Evolutionary conservation across 495 filamentous ascomycete species (phyloP).

Genomic region (Penicillium ucsense): DNA sequence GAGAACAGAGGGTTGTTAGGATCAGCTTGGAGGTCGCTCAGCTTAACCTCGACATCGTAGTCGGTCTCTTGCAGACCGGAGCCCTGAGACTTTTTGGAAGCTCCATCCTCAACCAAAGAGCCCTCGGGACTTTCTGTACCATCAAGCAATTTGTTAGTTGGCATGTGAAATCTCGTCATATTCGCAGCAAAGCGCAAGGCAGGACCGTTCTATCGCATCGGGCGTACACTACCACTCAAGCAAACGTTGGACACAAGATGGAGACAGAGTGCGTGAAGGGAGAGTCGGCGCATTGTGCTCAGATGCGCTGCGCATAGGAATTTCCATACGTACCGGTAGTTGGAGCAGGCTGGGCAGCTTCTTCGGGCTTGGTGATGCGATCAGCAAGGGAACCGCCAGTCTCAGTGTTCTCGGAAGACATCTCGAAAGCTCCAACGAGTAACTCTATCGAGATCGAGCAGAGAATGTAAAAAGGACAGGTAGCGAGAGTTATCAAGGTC

Average conservation of each 20-base stretch:
- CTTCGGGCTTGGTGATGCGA: constrained; percentile 46
- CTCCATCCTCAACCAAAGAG: constrained; percentile 36
- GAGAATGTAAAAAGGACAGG: not conserved
- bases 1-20: constrained; percentile 82
- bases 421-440: constrained; percentile 2
- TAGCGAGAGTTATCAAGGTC: not conserved
- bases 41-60: constrained; percentile 81
- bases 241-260: too few species aligned
- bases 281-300: not conserved
- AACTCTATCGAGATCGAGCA: not conserved
- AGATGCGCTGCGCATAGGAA: constrained; percentile 3
- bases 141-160: not conserved
- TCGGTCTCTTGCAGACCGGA: constrained; percentile 59
- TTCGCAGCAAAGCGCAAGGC: not conserved
- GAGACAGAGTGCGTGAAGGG: not conserved
- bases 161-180: not conserved
- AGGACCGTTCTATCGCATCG: not conserved
- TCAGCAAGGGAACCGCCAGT: constrained; percentile 45
- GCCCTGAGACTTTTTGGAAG: constrained; percentile 29
- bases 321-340: constrained; percentile 20
- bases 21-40: constrained; percentile 80
- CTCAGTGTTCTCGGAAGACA: constrained; percentile 27
- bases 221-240: not conserved
- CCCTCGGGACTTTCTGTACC: constrained; percentile 5
- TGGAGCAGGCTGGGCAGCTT: constrained; percentile 5